Conservation (phyloP, 805 yeast species). For the Barnettozyma vustinii region DNA sequence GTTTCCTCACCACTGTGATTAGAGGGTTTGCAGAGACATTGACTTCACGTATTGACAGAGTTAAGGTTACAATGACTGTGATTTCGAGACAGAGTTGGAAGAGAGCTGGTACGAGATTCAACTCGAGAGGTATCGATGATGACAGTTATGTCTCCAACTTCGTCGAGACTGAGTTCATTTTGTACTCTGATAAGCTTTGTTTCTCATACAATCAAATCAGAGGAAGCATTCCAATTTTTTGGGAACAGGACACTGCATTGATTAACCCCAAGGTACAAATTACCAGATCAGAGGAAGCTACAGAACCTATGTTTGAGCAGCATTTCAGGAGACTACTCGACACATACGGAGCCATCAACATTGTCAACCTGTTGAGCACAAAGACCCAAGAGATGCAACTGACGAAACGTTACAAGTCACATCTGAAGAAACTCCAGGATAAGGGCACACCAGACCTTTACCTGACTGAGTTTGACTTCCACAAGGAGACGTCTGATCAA, state of each 20-base stretch:
- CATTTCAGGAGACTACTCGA: conserved; percentile 70
- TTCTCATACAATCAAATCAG: conserved; percentile 86
- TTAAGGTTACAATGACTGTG: conserved; percentile 55
- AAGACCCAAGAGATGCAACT: conserved; percentile 74
- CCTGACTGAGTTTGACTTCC: conserved; percentile 89
- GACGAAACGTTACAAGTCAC: conserved; percentile 58
- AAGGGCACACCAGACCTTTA: conserved; percentile 36
- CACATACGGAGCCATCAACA: conserved; percentile 83
- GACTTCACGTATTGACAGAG: conserved; percentile 32
- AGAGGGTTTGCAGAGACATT: conserved; percentile 91
- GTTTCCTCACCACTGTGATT: conserved; percentile 85
- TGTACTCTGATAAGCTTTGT: conserved; percentile 46
- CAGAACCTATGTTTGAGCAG: conserved; percentile 81
- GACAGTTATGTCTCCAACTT: conserved; percentile 94
- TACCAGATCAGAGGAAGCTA: conserved; percentile 85
- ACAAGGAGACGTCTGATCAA: conserved; percentile 84
- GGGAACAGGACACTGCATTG: conserved; percentile 95
- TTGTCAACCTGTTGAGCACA: conserved; percentile 80
- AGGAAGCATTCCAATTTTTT: conserved; percentile 92
- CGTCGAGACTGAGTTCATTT: conserved; percentile 86
- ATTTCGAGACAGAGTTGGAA: conserved; percentile 95
- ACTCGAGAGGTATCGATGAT: conserved; percentile 94
- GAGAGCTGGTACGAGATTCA: conserved; percentile 94
- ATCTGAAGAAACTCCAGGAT: conserved; percentile 37
- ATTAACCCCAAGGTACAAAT: conserved; percentile 87